Evolutionary conservation across 768 basidiomycete genomes (phyloP), one percentile per base, ranked within the genome.

Genomic region (Suillus discolor): DNA sequence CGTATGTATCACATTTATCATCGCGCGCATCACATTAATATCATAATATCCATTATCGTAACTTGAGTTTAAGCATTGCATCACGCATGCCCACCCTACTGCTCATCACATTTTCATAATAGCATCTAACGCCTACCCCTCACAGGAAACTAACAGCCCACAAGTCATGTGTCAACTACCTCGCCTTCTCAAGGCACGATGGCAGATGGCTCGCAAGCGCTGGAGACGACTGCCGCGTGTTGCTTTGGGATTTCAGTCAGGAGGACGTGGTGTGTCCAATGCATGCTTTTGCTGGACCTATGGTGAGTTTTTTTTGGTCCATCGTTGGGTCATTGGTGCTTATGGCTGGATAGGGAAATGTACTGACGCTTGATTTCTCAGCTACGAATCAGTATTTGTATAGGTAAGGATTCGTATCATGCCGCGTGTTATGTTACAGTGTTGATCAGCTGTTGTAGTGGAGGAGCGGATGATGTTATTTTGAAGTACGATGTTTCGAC

Each of bases 341-440:
- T 3, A 28, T 67, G 51, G 64, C 51, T 62, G 20, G 1, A 34
- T 6, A 93, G 92, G 83, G 82, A 49, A 92, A 92, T 69, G 84
- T 93, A 42, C 87, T 94, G 73, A 83, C 85, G 20, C 78, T 93
- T 38, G 84, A 84, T 57, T 92, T 93, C 77, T 92, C 91, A 7
- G 83, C 88, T 0, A 81, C 82, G 25, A 90, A 89, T 70, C 83
- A 82, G 61, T 87, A 82, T 71, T 72, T 93, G 49, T 85, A 85
- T 72, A 87, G 87, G 91, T 92, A 66, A 73, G 54, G 31, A n/a
- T 55, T 20, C 9, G 8, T 54, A 18, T 54, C 9, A 11, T 2
- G 28, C 28, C 31, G 16, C n/a, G 60, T 47, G 38, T 38, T 54
- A 23, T 60, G 31, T 31, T 31, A 31, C 31, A 31, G 31, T 31